Percentiles rank a stretch among this genome's conserved stretches.
Evolutionary conservation across 331 rosid genomes (phyloP).

Genomic region (Prunus yedoensis): DNA sequence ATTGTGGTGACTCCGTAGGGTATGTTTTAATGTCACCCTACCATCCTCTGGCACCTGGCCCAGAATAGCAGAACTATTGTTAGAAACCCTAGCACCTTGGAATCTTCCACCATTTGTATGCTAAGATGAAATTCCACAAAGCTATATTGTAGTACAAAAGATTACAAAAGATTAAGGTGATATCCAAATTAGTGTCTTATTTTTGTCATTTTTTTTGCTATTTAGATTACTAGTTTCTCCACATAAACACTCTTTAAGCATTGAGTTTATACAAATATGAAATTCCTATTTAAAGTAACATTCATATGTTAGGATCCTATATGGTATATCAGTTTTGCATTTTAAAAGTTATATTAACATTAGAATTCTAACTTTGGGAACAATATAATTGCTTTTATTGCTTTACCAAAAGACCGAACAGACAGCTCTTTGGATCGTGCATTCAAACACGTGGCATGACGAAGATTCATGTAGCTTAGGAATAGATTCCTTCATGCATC

Average conservation of each 20-base stretch:
- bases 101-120: background rate
- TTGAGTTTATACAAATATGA: background rate
- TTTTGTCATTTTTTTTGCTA: background rate
- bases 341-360: background rate
- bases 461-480: background rate
- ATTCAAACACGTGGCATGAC: background rate
- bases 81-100: constrained; percentile 5
- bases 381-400: background rate
- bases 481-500: background rate
- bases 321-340: background rate
- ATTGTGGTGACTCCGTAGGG: constrained; percentile 58
- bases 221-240: background rate
- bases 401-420: background rate
- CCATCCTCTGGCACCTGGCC: constrained; percentile 77
- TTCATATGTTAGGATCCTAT: background rate
- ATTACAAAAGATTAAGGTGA: background rate
- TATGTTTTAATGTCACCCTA: constrained; percentile 51
- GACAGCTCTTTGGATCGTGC: constrained; percentile 1
- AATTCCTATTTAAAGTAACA: background rate
- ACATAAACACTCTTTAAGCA: background rate
- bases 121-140: background rate
- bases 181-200: background rate
- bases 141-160: background rate
- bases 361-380: background rate
- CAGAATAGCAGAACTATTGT: constrained; percentile 16